phyloP scores from a whole-genome alignment of 2,329 filamentous ascomycete species.

The Akanthomyces dipterigenus region DNA sequence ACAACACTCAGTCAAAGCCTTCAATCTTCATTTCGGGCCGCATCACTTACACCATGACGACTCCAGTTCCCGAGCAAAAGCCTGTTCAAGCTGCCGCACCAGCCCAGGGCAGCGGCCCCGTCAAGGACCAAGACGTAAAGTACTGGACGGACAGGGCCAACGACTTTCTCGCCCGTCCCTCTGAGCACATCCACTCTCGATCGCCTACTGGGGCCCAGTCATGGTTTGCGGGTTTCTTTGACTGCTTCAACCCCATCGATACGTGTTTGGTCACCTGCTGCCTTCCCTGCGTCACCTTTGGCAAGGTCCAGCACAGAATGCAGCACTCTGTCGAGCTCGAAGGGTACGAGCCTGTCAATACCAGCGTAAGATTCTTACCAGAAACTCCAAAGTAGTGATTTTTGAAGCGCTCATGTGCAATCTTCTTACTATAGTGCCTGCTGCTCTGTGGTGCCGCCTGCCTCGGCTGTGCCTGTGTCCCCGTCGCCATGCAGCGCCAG shows the following conservation, averaged over 20 bases:
- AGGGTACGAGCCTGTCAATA: slow-evolving; percentile 41
- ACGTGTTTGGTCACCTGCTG: slow-evolving; percentile 40
- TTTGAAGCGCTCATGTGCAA: background rate
- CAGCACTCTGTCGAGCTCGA: slow-evolving; percentile 32
- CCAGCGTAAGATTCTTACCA: slow-evolving; percentile 29
- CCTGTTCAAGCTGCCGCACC: background rate
- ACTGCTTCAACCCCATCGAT: slow-evolving; percentile 38
- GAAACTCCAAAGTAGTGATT: background rate
- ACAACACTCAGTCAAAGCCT: background rate
- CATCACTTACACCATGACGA: background rate
- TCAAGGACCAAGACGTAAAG: slow-evolving; percentile 36
- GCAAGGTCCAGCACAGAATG: slow-evolving; percentile 41
- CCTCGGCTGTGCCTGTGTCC: slow-evolving; percentile 35
- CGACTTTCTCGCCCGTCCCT: slow-evolving; percentile 34
- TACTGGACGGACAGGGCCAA: slow-evolving; percentile 39
- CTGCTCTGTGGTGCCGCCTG: slow-evolving; percentile 35
- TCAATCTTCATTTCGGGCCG: background rate
- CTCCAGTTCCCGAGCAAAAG: background rate
- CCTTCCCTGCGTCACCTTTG: slow-evolving; percentile 41
- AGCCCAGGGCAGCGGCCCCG: slow-evolving; percentile 21
- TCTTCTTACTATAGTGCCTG: slow-evolving; percentile 28
- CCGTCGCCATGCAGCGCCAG: slow-evolving; percentile 38
- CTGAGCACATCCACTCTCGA: slow-evolving; percentile 36
- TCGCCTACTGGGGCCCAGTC: slow-evolving; percentile 30
- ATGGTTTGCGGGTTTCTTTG: slow-evolving; percentile 36